Evolutionary conservation across 2,329 filamentous ascomycete species (phyloP).

Genomic region (Trichoderma endophyticum): DNA sequence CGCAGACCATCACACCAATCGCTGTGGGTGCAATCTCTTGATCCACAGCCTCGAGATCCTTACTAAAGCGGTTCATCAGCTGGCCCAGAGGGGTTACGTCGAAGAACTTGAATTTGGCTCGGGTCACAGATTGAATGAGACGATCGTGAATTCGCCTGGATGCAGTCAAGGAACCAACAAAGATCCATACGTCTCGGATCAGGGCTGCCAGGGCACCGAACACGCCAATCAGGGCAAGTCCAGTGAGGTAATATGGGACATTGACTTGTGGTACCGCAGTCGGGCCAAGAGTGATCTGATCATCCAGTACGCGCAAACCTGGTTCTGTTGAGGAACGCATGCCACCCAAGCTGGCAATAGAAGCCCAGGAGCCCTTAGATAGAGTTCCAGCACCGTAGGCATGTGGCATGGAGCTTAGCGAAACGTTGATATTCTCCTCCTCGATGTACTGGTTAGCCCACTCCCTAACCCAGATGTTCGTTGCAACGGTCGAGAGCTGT

Average conservation of each 20-base stretch:
- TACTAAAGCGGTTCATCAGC: constrained; percentile 97
- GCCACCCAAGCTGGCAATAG: constrained; percentile 39
- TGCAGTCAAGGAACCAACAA: constrained; percentile 85
- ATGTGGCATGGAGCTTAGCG: constrained; percentile 23
- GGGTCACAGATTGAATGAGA: constrained; percentile 74
- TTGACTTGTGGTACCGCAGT: constrained; percentile 59
- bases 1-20: constrained; percentile 68
- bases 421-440: constrained; percentile 34
- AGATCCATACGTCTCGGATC: constrained; percentile 80
- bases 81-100: constrained; percentile 93
- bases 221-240: constrained; percentile 79
- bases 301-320: constrained; percentile 1
- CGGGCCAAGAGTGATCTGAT: constrained; percentile 22
- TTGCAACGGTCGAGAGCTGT: constrained; percentile 81
- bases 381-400: constrained; percentile 29
- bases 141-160: constrained; percentile 79
- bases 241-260: constrained; percentile 74
- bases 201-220: constrained; percentile 79
- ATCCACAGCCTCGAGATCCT: constrained; percentile 91
- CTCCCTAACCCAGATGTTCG: constrained; percentile 89
- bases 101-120: constrained; percentile 96
- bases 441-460: constrained; percentile 87
- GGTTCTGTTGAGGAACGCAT: not conserved
- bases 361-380: constrained; percentile 34
- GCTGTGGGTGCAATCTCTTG: constrained; percentile 94